Evolutionary conservation across 2,329 filamentous ascomycete species (phyloP).

Genomic region (Pseudophaeomoniella oleicola): DNA sequence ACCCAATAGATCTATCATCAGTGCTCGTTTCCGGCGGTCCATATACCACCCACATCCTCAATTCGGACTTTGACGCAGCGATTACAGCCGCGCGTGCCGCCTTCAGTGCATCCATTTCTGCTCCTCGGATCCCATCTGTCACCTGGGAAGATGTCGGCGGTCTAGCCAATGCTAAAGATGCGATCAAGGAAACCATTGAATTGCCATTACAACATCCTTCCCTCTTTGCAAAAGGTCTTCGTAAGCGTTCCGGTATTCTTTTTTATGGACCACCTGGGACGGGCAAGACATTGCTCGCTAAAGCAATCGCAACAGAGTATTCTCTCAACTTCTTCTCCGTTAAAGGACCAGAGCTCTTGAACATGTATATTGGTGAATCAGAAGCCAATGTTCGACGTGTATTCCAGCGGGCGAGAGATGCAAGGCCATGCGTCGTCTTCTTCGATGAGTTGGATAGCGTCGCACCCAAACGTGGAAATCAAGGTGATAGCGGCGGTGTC

Average conservation of each 20-base stretch:
- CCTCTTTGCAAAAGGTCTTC: slow-evolving; percentile 92
- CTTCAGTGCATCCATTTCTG: slow-evolving; percentile 92
- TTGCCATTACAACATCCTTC: slow-evolving; percentile 82
- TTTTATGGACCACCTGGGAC: slow-evolving; percentile 88
- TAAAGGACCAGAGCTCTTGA: slow-evolving; percentile 79
- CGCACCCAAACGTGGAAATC: slow-evolving; percentile 89
- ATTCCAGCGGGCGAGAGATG: slow-evolving; percentile 75
- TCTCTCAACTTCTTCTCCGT: slow-evolving; percentile 90
- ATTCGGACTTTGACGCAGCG: slow-evolving; percentile 76
- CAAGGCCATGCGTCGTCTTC: slow-evolving; percentile 78
- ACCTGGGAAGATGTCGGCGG: slow-evolving; percentile 94
- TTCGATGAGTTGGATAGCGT: slow-evolving; percentile 90
- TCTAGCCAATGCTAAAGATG: slow-evolving; percentile 84
- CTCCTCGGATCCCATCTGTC: slow-evolving; percentile 94
- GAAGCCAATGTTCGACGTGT: slow-evolving; percentile 84
- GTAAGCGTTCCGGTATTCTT: slow-evolving; percentile 85
- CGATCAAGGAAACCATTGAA: slow-evolving; percentile 94
- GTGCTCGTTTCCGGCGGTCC: slow-evolving; percentile 79
- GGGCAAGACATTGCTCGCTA: slow-evolving; percentile 82
- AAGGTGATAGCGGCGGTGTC: slow-evolving; percentile 91
- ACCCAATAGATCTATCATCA: slow-evolving; percentile 34
- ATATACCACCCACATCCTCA: slow-evolving; percentile 61
- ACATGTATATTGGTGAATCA: slow-evolving; percentile 93
- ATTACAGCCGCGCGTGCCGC: slow-evolving; percentile 95
- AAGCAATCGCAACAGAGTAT: slow-evolving; percentile 87